Evolutionary conservation across 2,329 filamentous ascomycete species (phyloP).

Genomic region (Talaromyces sp.): DNA sequence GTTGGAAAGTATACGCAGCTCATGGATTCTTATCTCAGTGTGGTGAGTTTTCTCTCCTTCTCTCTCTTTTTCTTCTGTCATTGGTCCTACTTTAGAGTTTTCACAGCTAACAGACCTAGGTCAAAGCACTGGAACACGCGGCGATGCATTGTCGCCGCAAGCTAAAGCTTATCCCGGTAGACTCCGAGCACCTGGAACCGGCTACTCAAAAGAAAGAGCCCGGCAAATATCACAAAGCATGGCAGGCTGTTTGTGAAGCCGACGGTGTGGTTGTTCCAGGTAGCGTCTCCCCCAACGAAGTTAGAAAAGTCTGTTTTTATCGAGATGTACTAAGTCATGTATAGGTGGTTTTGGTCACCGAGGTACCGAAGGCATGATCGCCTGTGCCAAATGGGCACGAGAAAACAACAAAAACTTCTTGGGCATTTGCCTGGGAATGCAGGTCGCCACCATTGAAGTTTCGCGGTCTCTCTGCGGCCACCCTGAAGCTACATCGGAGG

Average conservation of each 20-base stretch:
- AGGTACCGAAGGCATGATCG: conserved; percentile 86
- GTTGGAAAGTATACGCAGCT: conserved; percentile 89
- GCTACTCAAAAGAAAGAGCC: conserved; percentile 58
- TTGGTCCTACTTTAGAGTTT: conserved; percentile 40
- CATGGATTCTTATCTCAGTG: conserved; percentile 79
- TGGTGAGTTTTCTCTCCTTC: conserved; percentile 42
- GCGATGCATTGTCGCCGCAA: conserved; percentile 81
- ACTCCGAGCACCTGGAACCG: conserved; percentile 77
- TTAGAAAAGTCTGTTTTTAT: background rate
- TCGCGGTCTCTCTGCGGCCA: conserved; percentile 71
- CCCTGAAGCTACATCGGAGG: conserved; percentile 37
- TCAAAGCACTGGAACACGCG: conserved; percentile 82
- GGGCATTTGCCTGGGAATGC: conserved; percentile 89
- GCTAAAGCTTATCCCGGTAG: conserved; percentile 77
- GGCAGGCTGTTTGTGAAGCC: conserved; percentile 59
- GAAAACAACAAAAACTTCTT: conserved; percentile 76
- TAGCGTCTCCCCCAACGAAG: background rate
- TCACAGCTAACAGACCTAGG: background rate
- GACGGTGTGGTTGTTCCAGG: conserved; percentile 40
- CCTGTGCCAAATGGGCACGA: conserved; percentile 80
- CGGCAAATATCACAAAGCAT: conserved; percentile 55
- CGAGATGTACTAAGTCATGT: background rate
- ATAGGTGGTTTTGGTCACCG: conserved; percentile 77
- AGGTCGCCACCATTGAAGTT: conserved; percentile 86
- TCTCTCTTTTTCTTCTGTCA: conserved; percentile 24